Base-by-base conservation (phyloP, 2,329 filamentous ascomycete species). In the Fusarium nanum region DNA sequence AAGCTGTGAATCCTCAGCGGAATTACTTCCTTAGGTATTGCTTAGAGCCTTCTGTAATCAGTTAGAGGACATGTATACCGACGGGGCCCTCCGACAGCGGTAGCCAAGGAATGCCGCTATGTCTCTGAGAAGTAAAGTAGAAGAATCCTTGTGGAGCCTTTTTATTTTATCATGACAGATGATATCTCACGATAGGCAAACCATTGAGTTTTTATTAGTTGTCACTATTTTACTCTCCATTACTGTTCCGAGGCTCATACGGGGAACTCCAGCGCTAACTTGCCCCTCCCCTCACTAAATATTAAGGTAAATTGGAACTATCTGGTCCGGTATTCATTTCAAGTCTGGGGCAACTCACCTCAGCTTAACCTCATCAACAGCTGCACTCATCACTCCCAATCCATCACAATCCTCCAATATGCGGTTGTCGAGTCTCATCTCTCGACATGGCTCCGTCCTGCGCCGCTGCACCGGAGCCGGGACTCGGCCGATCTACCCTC, bases 31-130 rank as follows among this genome's bases (percentile, higher is more conserved):
- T 47, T 8, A 22, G 32, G 41, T 45, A 25, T 44, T 48, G 23
- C 20, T 45, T 23, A 32, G 22, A 58, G 11, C 49, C 47, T 56
- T 56, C 52, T 60, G 7, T 22, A 65, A 60, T 42, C 37, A 66
- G 56, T 41, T 47, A 60, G 46, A 49, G 25, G 32, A 42, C 44
- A 50, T 44, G 55, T 50, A 65, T 59, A 64, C 57, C 56, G 56
- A 67, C 70, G 73, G 73, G 66, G 68, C 65, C 68, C 71, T 70
- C 73, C 71, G 68, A 68, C 47, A 56, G 56, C 68, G 65, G 67
- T 50, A 56, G 54, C 63, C 63, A 58, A 61, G 60, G 58, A 42
- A 49, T 53, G 54, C 58, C 53, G 57, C 56, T 48, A 44, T 61
- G 20, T 61, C 63, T 66, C 61, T 58, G 12, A 49, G 32, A 47